Percentiles rank a stretch among this genome's conserved stretches.
These are phyloP conservation scores for Pyrus bretschneideri DNA, from an alignment of 306 rosid species.

Conservation along the genomic window DNA sequence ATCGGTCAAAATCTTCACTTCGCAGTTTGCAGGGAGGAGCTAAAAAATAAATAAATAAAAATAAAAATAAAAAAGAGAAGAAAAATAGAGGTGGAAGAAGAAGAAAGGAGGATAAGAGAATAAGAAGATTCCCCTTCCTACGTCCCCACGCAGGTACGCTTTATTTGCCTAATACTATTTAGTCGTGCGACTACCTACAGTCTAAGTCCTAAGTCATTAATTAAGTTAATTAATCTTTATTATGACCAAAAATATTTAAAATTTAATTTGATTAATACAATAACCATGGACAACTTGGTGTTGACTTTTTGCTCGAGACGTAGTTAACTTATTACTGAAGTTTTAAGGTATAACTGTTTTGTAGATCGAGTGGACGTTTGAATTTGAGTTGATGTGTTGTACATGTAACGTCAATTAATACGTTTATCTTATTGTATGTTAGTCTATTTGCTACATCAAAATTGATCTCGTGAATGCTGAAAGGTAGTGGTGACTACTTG, in stretches of 20 bases:
- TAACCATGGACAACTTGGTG: background rate
- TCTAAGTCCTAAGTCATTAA: background rate
- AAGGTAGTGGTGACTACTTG: too few species aligned
- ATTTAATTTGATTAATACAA: background rate
- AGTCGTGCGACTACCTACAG: background rate
- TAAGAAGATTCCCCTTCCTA: background rate
- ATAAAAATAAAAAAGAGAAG: background rate
- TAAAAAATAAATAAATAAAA: background rate
- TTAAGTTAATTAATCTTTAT: background rate
- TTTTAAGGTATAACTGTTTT: too few species aligned
- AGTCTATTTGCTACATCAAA: too few species aligned
- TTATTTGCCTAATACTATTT: background rate
- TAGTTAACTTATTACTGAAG: background rate
- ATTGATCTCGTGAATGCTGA: too few species aligned
- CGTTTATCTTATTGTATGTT: too few species aligned
- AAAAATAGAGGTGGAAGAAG: background rate
- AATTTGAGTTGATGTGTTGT: too few species aligned
- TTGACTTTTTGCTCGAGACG: background rate
- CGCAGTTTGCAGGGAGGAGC: background rate
- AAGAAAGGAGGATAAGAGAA: background rate
- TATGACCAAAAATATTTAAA: background rate
- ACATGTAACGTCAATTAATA: too few species aligned
- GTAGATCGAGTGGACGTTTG: too few species aligned
- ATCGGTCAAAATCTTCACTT: conserved; percentile 12
- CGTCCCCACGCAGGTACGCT: background rate